phyloP scores from a whole-genome alignment of 768 basidiomycete genomes.

The Coprinopsis cinerea region DNA sequence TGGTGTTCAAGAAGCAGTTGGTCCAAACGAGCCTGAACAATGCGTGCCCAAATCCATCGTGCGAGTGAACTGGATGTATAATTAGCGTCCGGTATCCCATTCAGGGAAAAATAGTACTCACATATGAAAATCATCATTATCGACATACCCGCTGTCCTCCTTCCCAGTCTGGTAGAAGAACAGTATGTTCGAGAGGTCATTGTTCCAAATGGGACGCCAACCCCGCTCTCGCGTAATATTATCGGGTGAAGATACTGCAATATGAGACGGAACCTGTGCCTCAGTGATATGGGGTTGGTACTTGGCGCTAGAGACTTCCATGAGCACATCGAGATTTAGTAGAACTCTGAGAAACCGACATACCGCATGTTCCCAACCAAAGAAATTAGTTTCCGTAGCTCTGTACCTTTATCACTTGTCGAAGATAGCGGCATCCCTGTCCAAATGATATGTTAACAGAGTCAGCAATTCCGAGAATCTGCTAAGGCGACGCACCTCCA shows the following conservation, averaged over 20 bases:
- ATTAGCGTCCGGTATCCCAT: neutral
- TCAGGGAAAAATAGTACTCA: neutral
- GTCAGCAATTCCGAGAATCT: neutral
- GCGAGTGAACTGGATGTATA: neutral
- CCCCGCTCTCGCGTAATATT: neutral
- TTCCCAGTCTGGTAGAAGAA: neutral
- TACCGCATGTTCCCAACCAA: slow-evolving; percentile 18
- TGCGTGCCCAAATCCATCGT: neutral
- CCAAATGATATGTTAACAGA: neutral
- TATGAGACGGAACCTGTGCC: neutral
- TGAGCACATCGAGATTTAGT: too few species aligned
- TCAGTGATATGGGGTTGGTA: neutral
- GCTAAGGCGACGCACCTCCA: slow-evolving; percentile 14
- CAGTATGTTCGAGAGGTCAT: neutral
- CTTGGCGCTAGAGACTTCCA: neutral
- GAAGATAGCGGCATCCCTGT: slow-evolving; percentile 20
- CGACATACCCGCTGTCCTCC: neutral
- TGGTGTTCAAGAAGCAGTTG: neutral
- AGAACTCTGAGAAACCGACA: too few species aligned
- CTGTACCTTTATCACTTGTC: slow-evolving; percentile 18
- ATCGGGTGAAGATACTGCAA: neutral
- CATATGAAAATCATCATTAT: neutral
- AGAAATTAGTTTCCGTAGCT: slow-evolving; percentile 18
- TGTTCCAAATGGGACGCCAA: neutral
- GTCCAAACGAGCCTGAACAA: neutral